phyloP scores from a whole-genome alignment of 495 filamentous ascomycete genomes.

The Hypomontagnella monticulosa region DNA sequence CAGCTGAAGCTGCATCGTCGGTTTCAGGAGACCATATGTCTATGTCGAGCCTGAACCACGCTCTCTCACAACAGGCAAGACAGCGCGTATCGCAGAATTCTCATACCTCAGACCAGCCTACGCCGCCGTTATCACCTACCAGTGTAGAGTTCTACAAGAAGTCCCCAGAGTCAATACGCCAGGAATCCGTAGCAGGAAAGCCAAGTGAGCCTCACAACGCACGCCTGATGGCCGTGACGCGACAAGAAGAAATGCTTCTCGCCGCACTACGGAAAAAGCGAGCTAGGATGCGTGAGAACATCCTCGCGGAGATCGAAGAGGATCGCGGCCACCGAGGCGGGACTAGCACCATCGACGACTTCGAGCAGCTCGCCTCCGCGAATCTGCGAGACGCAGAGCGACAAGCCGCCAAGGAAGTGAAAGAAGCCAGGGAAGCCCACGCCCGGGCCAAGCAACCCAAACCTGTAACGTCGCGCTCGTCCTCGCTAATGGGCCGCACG shows the following conservation, averaged over 20 bases:
- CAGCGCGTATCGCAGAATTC: conserved; percentile 40
- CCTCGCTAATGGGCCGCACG: conserved; percentile 24
- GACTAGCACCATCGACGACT: conserved; percentile 1
- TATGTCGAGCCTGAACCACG: conserved; percentile 20
- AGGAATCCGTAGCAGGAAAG: conserved; percentile 26
- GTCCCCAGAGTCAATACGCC: conserved; percentile 38
- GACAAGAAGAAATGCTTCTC: conserved; percentile 84
- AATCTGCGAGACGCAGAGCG: conserved; percentile 25
- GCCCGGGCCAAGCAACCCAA: conserved; percentile 22
- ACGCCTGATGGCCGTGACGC: conserved; percentile 84
- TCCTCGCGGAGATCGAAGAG: conserved; percentile 67
- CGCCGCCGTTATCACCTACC: conserved; percentile 58
- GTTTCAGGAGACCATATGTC: conserved; percentile 23
- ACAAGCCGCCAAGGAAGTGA: conserved; percentile 27
- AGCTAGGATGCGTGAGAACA: conserved; percentile 77
- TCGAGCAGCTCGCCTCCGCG: conserved; percentile 24
- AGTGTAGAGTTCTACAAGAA: conserved; percentile 57
- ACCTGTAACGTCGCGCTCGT: conserved; percentile 17
- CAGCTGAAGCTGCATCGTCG: conserved; percentile 30
- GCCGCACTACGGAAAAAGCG: conserved; percentile 82
- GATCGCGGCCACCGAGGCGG: conserved; percentile 29
- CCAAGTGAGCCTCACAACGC: conserved; percentile 55
- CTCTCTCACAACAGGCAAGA: conserved; percentile 25
- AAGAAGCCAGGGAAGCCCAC: conserved; percentile 22
- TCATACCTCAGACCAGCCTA: conserved; percentile 52